A percentile compares a stretch with the other conserved stretches of the same genome.
phyloP scores from a whole-genome alignment of 208 protist genomes.

The Herpetomonas tarakana region DNA sequence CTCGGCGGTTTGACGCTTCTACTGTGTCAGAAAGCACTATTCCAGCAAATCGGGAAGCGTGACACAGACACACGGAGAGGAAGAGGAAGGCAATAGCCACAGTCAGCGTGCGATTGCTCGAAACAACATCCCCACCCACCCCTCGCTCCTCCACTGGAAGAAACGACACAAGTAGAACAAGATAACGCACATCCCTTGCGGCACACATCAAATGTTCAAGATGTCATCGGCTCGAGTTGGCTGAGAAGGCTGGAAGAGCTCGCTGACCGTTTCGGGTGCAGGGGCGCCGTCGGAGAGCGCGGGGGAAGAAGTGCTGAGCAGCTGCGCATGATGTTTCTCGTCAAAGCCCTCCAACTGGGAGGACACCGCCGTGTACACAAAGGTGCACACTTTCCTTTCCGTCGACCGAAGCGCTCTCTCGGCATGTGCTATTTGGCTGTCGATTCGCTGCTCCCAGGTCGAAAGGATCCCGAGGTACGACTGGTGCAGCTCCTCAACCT shows the following conservation, averaged over 20 bases:
- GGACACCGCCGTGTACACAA: not conserved
- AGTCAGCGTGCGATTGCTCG: no score
- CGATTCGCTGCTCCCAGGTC: not conserved
- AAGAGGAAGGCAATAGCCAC: no score
- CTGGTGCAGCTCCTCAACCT: slow-evolving; percentile 4
- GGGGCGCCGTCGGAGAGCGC: no score
- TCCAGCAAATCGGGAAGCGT: no score
- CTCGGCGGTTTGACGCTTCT: no score
- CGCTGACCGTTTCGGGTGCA: no score
- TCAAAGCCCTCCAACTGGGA: not conserved
- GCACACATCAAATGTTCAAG: not conserved
- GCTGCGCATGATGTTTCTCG: not conserved
- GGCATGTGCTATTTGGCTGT: not conserved
- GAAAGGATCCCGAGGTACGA: not conserved
- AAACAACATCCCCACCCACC: no score
- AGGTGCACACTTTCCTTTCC: not conserved
- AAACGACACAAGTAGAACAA: not conserved
- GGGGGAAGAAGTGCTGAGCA: no score
- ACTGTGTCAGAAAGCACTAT: no score
- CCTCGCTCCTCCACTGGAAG: not conserved
- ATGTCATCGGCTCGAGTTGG: not conserved
- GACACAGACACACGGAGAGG: no score
- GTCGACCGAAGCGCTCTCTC: not conserved
- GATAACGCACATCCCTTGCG: not conserved
- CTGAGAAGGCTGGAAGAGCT: not conserved